These are phyloP conservation scores for Nemania sp. DNA, from an alignment of 2,329 filamentous ascomycete species.

Conservation along the genomic window DNA sequence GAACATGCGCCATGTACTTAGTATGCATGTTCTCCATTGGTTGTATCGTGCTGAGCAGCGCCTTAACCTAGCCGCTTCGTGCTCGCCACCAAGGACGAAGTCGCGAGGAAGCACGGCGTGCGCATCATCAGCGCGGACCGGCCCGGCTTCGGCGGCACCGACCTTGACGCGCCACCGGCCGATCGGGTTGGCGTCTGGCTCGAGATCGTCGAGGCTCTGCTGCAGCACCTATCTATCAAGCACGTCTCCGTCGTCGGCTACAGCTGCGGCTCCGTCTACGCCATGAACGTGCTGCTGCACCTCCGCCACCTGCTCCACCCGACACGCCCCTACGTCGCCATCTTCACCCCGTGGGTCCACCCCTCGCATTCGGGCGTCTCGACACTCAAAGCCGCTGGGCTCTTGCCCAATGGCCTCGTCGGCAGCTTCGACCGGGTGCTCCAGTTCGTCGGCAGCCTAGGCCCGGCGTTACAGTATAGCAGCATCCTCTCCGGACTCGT, in stretches of 20 bases:
- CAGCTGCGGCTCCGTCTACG: constrained; percentile 33
- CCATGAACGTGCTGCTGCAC: constrained; percentile 32
- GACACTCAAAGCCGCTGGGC: constrained; percentile 17
- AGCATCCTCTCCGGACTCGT: constrained; percentile 16
- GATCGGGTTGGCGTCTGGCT: constrained; percentile 38
- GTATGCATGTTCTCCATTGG: no score
- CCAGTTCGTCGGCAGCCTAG: constrained; percentile 15
- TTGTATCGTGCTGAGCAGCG: background rate
- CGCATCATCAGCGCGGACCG: constrained; percentile 43
- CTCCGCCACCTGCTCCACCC: constrained; percentile 33
- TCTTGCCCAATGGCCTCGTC: constrained; percentile 27
- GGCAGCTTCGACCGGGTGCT: constrained; percentile 22
- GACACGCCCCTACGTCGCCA: constrained; percentile 29
- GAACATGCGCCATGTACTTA: background rate
- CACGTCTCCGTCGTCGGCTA: constrained; percentile 34
- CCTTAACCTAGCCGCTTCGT: constrained; percentile 36
- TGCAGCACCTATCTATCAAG: constrained; percentile 41
- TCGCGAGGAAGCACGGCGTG: constrained; percentile 40
- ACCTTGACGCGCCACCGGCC: constrained; percentile 30
- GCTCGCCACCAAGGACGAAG: constrained; percentile 41
- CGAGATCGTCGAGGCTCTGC: constrained; percentile 39
- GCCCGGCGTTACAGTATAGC: constrained; percentile 24
- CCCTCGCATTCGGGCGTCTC: constrained; percentile 28
- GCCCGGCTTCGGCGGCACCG: constrained; percentile 44
- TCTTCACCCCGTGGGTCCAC: constrained; percentile 32